Evolutionary conservation across 192 early-diverging fungal genomes (phyloP).

Genomic region (Backusella sp.): DNA sequence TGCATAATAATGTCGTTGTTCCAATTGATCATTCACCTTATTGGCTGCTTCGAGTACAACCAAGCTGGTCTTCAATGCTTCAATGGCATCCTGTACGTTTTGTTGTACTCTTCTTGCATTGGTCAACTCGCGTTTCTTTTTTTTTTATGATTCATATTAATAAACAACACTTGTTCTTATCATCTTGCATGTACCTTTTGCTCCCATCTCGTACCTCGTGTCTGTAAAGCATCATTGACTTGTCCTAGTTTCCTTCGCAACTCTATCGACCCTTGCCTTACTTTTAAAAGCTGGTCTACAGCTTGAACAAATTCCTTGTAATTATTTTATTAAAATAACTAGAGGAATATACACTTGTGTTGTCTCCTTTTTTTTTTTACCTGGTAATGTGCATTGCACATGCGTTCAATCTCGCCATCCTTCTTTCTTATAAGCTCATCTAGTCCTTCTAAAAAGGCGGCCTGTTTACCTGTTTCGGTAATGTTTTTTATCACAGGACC

Average conservation of each 20-base stretch:
- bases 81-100: constrained; percentile 85
- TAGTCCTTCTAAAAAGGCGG: constrained; percentile 83
- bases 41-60: constrained; percentile 87
- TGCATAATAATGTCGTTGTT: constrained; percentile 86
- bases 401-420: constrained; percentile 94
- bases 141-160: constrained; percentile 20
- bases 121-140: constrained; percentile 77
- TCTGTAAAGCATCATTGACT: constrained; percentile 85
- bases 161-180: too few relatives aligned
- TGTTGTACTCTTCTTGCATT: constrained; percentile 75
- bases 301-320: constrained; percentile 87
- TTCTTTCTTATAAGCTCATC: constrained; percentile 80
- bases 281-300: constrained; percentile 94
- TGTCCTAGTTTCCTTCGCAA: constrained; percentile 83
- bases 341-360: neutral
- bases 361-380: constrained; percentile 39
- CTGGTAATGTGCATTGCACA: constrained; percentile 96
- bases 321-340: neutral
- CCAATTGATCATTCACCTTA: constrained; percentile 77
- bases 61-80: constrained; percentile 77
- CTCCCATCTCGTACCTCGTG: constrained; percentile 73
- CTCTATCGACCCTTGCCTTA: constrained; percentile 81
- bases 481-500: constrained; percentile 89
- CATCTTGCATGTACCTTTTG: constrained; percentile 49
- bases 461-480: constrained; percentile 81